phyloP scores from a whole-genome alignment of 768 basidiomycete species.

The Cyclocybe cylindracea region DNA sequence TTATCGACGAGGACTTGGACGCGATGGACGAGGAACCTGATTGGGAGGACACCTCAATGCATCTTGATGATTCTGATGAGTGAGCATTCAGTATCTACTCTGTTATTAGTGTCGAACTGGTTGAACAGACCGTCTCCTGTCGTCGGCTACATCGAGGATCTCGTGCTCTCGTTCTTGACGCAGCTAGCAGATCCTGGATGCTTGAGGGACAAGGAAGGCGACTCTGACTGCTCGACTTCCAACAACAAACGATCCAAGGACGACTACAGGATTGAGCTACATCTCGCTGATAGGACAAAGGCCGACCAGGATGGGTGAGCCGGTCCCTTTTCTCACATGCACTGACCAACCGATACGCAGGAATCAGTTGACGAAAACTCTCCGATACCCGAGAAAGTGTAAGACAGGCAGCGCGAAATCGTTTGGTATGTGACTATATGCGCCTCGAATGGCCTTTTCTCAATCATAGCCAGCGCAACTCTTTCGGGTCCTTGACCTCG shows the following conservation, averaged over 20 bases:
- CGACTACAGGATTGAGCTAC: slow-evolving; percentile 31
- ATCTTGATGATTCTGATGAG: background rate
- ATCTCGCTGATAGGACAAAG: slow-evolving; percentile 36
- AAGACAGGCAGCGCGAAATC: slow-evolving; percentile 37
- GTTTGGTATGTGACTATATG: slow-evolving; percentile 34
- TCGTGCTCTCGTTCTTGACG: slow-evolving; percentile 35
- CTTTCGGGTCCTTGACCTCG: slow-evolving; percentile 62
- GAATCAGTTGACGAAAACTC: slow-evolving; percentile 17
- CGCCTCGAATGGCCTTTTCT: slow-evolving; percentile 4
- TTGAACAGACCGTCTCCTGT: slow-evolving; percentile 5
- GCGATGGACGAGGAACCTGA: slow-evolving; percentile 1
- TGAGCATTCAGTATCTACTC: background rate
- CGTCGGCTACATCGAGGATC: slow-evolving; percentile 31
- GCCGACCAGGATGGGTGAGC: slow-evolving; percentile 25
- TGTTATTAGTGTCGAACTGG: background rate
- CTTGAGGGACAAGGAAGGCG: slow-evolving; percentile 8
- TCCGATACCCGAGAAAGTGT: slow-evolving; percentile 38
- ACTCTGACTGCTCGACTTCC: background rate
- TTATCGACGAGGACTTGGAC: slow-evolving; percentile 1
- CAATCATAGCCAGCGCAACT: slow-evolving; percentile 55
- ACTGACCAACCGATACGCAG: slow-evolving; percentile 3
- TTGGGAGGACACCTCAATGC: background rate
- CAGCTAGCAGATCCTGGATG: slow-evolving; percentile 30
- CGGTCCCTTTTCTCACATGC: background rate
- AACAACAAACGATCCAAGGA: slow-evolving; percentile 5